Evolutionary conservation across 345 rosid genomes (phyloP).

Genomic region (Eutrema japonicum): DNA sequence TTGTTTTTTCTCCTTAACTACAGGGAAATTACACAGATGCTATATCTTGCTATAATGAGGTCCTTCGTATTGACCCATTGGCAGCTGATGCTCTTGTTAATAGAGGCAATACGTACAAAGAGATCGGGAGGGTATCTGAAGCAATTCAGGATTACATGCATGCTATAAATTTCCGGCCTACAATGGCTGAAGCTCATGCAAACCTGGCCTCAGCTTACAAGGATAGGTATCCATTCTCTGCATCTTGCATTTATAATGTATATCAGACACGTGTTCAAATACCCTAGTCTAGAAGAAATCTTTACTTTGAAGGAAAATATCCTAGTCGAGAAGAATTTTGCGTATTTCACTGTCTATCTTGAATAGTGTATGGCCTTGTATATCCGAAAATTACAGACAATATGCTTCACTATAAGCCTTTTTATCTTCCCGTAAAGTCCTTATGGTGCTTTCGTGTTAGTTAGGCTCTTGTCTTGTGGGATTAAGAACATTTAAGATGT

Average conservation of each 20-base stretch:
- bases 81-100: constrained; percentile 99
- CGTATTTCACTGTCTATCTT: not conserved
- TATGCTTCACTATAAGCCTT: not conserved
- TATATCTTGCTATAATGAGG: constrained; percentile 96
- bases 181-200: constrained; percentile 99
- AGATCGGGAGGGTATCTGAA: constrained; percentile 91
- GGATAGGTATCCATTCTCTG: constrained; percentile 69
- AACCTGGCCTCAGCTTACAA: constrained; percentile 99
- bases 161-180: constrained; percentile 81
- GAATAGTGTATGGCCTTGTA: not conserved
- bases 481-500: not conserved
- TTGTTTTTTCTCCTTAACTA: constrained; percentile 22
- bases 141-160: constrained; percentile 92
- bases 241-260: constrained; percentile 11
- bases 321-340: not conserved
- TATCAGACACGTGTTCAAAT: constrained; percentile 15
- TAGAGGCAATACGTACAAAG: constrained; percentile 96
- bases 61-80: constrained; percentile 93
- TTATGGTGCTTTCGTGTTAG: not conserved
- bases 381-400: not conserved
- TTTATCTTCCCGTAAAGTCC: not conserved
- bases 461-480: not conserved
- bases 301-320: not conserved
- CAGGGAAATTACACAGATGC: constrained; percentile 97
- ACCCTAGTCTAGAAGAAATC: not conserved